Evolutionary conservation across 2,329 filamentous ascomycete species (phyloP).

Genomic region (Arthrobotrys conoides): DNA sequence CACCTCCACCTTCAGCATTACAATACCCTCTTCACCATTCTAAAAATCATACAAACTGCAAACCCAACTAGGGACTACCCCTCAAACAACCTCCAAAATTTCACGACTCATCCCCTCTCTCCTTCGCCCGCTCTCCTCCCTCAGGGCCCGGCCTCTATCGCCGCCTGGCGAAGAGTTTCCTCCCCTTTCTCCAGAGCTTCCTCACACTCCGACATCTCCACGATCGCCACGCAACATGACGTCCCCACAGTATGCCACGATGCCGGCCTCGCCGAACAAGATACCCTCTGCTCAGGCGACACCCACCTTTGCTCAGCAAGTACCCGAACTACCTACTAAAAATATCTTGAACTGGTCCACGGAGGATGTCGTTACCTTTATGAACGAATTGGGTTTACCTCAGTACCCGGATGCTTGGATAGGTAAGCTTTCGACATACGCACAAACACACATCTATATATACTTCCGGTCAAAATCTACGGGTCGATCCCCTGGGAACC

Average conservation of each 20-base stretch:
- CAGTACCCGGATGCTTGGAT: constrained; percentile 88
- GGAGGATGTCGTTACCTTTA: constrained; percentile 91
- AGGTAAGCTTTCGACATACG: constrained; percentile 73
- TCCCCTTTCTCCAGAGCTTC: constrained; percentile 56
- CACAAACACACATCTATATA: background rate
- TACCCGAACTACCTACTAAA: constrained; percentile 74
- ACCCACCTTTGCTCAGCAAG: constrained; percentile 46
- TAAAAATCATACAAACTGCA: background rate
- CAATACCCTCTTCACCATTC: background rate
- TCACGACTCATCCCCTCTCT: constrained; percentile 61
- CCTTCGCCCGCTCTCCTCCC: constrained; percentile 62
- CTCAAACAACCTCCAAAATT: constrained; percentile 61
- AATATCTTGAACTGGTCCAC: constrained; percentile 85
- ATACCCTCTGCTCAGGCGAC: constrained; percentile 60
- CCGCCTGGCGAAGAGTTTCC: constrained; percentile 60
- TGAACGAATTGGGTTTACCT: constrained; percentile 81
- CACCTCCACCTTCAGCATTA: constrained; percentile 13
- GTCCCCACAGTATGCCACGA: constrained; percentile 59
- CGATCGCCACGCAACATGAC: constrained; percentile 60
- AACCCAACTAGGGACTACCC: constrained; percentile 55
- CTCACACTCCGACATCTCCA: constrained; percentile 60
- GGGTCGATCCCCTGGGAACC: constrained; percentile 29
- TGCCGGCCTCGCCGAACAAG: constrained; percentile 59
- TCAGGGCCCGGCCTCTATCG: constrained; percentile 60
- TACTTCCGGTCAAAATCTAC: constrained; percentile 24